These are phyloP conservation scores for Cordyceps cicadae DNA, from an alignment of 2,329 filamentous ascomycete species.

Conservation along the genomic window DNA sequence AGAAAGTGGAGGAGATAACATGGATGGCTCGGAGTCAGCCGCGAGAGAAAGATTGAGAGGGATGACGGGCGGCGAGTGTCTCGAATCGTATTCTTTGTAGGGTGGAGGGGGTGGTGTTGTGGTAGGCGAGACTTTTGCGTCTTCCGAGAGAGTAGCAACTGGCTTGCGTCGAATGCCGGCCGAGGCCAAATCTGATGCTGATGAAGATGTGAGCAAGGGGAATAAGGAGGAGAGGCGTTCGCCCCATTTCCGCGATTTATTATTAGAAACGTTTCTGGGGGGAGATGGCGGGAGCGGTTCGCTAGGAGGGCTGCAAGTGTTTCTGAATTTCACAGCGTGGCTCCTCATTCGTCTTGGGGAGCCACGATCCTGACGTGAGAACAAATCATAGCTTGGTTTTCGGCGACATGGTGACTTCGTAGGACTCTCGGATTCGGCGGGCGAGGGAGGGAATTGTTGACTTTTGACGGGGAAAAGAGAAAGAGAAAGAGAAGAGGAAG, in stretches of 20 bases:
- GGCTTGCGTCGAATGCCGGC: conserved; percentile 20
- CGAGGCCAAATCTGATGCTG: conserved; percentile 22
- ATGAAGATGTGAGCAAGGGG: conserved; percentile 29
- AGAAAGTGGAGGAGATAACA: conserved; percentile 9
- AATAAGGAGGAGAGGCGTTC: conserved; percentile 28
- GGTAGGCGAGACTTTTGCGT: conserved; percentile 13
- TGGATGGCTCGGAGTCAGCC: background rate
- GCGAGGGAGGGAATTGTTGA: conserved; percentile 13
- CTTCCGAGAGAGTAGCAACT: conserved; percentile 16
- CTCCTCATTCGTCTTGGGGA: background rate
- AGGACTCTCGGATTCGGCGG: conserved; percentile 13
- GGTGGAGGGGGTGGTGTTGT: conserved; percentile 18
- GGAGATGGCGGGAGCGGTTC: conserved; percentile 1
- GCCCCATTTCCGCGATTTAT: conserved; percentile 29
- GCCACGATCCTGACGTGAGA: background rate
- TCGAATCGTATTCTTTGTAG: conserved; percentile 11
- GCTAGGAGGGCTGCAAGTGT: background rate
- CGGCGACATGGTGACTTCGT: background rate
- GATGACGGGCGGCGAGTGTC: background rate
- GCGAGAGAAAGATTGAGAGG: background rate
- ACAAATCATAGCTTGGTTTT: conserved; percentile 8
- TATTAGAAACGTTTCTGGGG: background rate
- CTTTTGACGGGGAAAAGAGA: conserved; percentile 26
- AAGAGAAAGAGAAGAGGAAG: conserved; percentile 26
- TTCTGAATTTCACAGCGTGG: background rate